A percentile compares a stretch with the other conserved stretches of the same genome.
Evolutionary conservation across 2,329 filamentous ascomycete species (phyloP).

Genomic region (Alternaria incomplexa): DNA sequence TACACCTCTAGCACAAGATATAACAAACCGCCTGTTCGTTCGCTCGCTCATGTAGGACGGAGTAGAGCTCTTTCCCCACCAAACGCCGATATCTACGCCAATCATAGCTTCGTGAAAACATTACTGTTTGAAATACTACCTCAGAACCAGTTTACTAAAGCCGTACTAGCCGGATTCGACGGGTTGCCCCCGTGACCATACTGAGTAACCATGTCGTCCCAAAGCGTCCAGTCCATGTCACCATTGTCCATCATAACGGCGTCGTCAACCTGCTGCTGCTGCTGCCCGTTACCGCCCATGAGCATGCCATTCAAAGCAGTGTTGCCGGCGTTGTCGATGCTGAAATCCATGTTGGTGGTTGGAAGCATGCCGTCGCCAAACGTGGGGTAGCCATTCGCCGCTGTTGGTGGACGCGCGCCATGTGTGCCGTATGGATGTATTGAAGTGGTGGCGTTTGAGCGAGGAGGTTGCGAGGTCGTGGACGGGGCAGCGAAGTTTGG

Average conservation of each 20-base stretch:
- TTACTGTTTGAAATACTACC: neutral
- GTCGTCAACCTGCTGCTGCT: constrained; percentile 10
- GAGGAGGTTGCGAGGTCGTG: neutral
- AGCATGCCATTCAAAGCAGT: neutral
- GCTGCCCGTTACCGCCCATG: neutral
- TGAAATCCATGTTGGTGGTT: constrained; percentile 27
- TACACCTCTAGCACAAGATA: neutral
- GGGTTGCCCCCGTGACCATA: constrained; percentile 51
- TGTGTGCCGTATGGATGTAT: neutral
- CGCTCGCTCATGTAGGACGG: neutral
- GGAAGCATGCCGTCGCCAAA: constrained; percentile 23
- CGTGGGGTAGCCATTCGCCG: constrained; percentile 19
- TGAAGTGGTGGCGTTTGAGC: neutral
- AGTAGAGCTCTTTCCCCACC: neutral
- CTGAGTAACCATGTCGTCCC: constrained; percentile 56
- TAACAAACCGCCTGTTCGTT: neutral
- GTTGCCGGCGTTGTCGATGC: constrained; percentile 21
- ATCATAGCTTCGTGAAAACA: neutral
- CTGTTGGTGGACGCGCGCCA: neutral
- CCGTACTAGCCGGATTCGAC: constrained; percentile 10
- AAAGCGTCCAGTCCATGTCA: constrained; percentile 56
- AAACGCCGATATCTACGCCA: neutral
- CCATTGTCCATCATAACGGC: constrained; percentile 45
- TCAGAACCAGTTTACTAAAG: constrained; percentile 37
- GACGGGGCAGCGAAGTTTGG: neutral